Evolutionary conservation across 495 filamentous ascomycete genomes (phyloP).

Genomic region (Margaritispora aquatica): DNA sequence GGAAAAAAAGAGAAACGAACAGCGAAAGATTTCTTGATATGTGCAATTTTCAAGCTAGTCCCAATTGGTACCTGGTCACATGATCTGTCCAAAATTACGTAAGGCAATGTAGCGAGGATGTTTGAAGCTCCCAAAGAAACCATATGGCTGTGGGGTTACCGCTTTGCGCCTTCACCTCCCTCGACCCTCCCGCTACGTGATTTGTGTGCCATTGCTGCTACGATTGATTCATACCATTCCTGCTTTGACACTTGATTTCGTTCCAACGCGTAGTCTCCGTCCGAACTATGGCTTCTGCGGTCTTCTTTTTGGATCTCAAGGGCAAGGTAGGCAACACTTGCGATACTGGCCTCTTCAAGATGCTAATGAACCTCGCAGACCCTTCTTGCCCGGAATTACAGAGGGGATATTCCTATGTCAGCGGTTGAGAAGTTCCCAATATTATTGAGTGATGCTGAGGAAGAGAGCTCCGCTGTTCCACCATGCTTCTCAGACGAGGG

Average conservation of each 20-base stretch:
- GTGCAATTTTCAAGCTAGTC: neutral
- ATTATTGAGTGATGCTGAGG: conserved; percentile 96
- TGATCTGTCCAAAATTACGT: no score
- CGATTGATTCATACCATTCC: no score
- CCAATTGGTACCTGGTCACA: no score
- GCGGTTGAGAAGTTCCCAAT: conserved; percentile 98
- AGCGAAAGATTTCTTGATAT: conserved; percentile 21
- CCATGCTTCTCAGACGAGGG: conserved; percentile 99
- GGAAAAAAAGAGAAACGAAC: conserved; percentile 33
- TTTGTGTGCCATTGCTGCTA: no score
- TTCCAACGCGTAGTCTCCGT: neutral
- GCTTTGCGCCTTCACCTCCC: neutral
- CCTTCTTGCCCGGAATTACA: conserved; percentile 96
- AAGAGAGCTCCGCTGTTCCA: conserved; percentile 95
- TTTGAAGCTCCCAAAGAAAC: no score
- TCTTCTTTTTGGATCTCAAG: conserved; percentile 99
- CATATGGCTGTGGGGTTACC: conserved; percentile 17
- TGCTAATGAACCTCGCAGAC: conserved; percentile 50
- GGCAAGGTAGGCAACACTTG: conserved; percentile 67
- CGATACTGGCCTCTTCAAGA: neutral
- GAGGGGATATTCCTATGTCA: conserved; percentile 98
- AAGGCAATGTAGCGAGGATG: no score
- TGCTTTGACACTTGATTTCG: no score
- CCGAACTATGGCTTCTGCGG: conserved; percentile 80
- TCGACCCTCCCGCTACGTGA: neutral